phyloP scores from a whole-genome alignment of 2,329 filamentous ascomycete genomes.

The Spiromastix sp. region DNA sequence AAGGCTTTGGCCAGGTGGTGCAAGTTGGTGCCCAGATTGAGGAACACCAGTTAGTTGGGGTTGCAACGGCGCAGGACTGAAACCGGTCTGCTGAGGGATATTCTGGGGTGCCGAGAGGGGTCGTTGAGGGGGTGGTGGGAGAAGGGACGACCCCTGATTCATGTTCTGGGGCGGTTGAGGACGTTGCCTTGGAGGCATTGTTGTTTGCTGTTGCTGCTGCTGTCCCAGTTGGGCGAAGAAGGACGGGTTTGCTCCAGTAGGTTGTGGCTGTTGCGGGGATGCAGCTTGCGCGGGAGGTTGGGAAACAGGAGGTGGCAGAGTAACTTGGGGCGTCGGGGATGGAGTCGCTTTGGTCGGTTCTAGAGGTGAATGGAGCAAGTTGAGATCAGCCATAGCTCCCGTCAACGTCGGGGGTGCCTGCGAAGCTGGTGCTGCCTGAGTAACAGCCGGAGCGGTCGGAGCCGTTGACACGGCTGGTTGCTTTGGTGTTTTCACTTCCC shows the following conservation, averaged over 20 bases:
- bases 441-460: slow-evolving; percentile 27
- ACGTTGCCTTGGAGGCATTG: slow-evolving; percentile 49
- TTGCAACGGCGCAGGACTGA: slow-evolving; percentile 59
- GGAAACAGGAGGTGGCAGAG: slow-evolving; percentile 33
- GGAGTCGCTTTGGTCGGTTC: slow-evolving; percentile 42
- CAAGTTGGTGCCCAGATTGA: slow-evolving; percentile 47
- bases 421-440: slow-evolving; percentile 28
- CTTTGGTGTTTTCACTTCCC: slow-evolving; percentile 82
- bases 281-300: slow-evolving; percentile 32
- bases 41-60: slow-evolving; percentile 72
- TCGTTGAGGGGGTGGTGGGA: slow-evolving; percentile 68
- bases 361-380: slow-evolving; percentile 50
- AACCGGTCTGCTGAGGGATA: slow-evolving; percentile 58
- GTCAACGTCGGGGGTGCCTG: slow-evolving; percentile 43
- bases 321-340: slow-evolving; percentile 39
- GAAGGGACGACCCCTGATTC: slow-evolving; percentile 52
- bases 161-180: slow-evolving; percentile 58
- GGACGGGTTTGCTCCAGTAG: slow-evolving; percentile 35
- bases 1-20: slow-evolving; percentile 65
- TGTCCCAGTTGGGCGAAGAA: slow-evolving; percentile 41
- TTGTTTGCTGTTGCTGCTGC: slow-evolving; percentile 13
- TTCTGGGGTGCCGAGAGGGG: slow-evolving; percentile 83
- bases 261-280: slow-evolving; percentile 28
- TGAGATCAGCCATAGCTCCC: slow-evolving; percentile 59
- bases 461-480: slow-evolving; percentile 30